phyloP scores from a whole-genome alignment of 1,139 yeast genomes.

The Kodamaea anthophila region DNA sequence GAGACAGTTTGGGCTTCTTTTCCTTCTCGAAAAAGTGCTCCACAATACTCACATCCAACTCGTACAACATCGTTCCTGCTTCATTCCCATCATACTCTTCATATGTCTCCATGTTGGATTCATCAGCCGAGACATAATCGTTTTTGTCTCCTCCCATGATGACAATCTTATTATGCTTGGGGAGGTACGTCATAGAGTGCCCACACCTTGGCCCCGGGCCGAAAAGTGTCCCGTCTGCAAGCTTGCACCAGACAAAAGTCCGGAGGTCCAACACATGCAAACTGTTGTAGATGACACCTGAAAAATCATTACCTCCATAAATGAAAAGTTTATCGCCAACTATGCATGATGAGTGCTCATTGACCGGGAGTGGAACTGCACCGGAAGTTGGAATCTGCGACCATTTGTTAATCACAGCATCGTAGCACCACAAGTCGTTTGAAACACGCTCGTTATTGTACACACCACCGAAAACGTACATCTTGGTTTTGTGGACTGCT shows the following conservation, averaged over 20 bases:
- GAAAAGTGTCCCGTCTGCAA: conserved; percentile 36
- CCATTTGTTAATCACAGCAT: conserved; percentile 69
- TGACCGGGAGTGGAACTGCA: conserved; percentile 74
- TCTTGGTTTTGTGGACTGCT: conserved; percentile 69
- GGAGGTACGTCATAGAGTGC: conserved; percentile 76
- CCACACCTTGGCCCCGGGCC: conserved; percentile 89
- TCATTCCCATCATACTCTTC: conserved; percentile 47
- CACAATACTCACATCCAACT: conserved; percentile 45
- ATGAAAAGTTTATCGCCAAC: conserved; percentile 77
- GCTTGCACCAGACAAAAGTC: conserved; percentile 66
- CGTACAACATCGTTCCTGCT: conserved; percentile 55
- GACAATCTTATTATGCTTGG: conserved; percentile 61
- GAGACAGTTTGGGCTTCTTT: conserved; percentile 7
- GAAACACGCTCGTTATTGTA: conserved; percentile 72
- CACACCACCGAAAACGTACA: conserved; percentile 89
- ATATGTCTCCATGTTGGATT: conserved; percentile 39
- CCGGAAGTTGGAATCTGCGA: conserved; percentile 46
- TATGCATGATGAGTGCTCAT: conserved; percentile 84
- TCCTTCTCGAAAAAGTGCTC: conserved; percentile 23
- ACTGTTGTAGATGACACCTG: conserved; percentile 64
- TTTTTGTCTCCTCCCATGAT: conserved; percentile 91
- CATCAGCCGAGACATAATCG: conserved; percentile 41
- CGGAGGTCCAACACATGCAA: conserved; percentile 74
- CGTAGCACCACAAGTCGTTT: conserved; percentile 79
- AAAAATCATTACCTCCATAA: conserved; percentile 83